phyloP scores from a whole-genome alignment of 2,329 filamentous ascomycete species.

The Cercospora sojina region DNA sequence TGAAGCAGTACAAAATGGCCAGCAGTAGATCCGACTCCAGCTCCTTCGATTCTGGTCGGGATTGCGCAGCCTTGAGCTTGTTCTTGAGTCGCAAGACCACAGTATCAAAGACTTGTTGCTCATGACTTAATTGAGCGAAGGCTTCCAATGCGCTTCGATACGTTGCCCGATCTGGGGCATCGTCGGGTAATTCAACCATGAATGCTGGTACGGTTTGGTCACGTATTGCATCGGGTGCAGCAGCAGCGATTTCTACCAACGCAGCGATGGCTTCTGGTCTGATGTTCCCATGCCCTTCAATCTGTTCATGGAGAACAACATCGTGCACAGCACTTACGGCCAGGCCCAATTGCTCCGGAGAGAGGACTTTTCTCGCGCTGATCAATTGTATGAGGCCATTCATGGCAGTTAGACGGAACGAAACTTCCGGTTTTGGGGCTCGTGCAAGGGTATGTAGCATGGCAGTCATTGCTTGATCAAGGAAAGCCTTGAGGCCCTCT shows the following conservation, averaged over 20 bases:
- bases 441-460: slow-evolving; percentile 46
- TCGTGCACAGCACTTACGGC: slow-evolving; percentile 62
- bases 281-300: slow-evolving; percentile 56
- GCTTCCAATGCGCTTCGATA: slow-evolving; percentile 62
- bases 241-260: slow-evolving; percentile 60
- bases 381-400: slow-evolving; percentile 47
- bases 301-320: slow-evolving; percentile 60
- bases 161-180: slow-evolving; percentile 42
- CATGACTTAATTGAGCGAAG: slow-evolving; percentile 63
- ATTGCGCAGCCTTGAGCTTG: slow-evolving; percentile 59
- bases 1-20: slow-evolving; percentile 62
- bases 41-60: slow-evolving; percentile 50
- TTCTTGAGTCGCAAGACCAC: slow-evolving; percentile 62
- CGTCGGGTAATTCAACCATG: slow-evolving; percentile 60
- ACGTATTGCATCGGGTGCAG: slow-evolving; percentile 62
- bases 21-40: slow-evolving; percentile 62
- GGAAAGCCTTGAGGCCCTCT: slow-evolving; percentile 44
- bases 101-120: slow-evolving; percentile 63
- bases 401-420: slow-evolving; percentile 49
- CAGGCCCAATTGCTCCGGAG: slow-evolving; percentile 45
- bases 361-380: slow-evolving; percentile 43
- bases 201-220: slow-evolving; percentile 66
- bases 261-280: slow-evolving; percentile 59
- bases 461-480: slow-evolving; percentile 44
- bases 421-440: slow-evolving; percentile 50